Evolutionary conservation across 169 alveolate species (phyloP).

Genomic region (Fabrea salina): DNA sequence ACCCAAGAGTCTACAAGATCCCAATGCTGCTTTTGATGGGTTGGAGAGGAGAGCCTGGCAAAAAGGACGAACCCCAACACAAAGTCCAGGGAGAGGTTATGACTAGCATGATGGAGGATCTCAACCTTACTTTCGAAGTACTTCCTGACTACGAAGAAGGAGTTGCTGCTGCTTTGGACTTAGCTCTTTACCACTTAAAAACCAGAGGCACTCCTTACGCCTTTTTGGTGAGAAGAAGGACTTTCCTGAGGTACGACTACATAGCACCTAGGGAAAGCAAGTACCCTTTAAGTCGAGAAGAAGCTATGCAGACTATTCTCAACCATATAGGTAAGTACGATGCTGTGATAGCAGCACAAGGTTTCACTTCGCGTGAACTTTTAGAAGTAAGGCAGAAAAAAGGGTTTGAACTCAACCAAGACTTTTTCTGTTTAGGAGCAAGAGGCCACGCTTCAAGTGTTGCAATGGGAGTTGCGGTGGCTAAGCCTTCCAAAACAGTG

Average conservation of each 20-base stretch:
- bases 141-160: slow-evolving; percentile 66
- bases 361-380: slow-evolving; percentile 64
- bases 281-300: neutral
- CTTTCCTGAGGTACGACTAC: neutral
- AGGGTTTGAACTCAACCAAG: slow-evolving; percentile 40
- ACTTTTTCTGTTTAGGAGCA: slow-evolving; percentile 67
- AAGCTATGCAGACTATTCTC: neutral
- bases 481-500: slow-evolving; percentile 32
- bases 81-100: slow-evolving; percentile 48
- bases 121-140: slow-evolving; percentile 58
- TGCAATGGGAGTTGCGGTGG: slow-evolving; percentile 52
- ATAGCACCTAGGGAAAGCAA: neutral
- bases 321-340: neutral
- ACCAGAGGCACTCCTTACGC: slow-evolving; percentile 4
- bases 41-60: slow-evolving; percentile 83
- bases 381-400: slow-evolving; percentile 54
- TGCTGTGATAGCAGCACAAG: slow-evolving; percentile 50
- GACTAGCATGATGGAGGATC: slow-evolving; percentile 37
- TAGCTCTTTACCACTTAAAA: neutral
- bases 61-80: slow-evolving; percentile 78
- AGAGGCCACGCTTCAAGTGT: slow-evolving; percentile 73
- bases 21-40: slow-evolving; percentile 69
- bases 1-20: slow-evolving; percentile 67
- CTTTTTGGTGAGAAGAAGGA: neutral
- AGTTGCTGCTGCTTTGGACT: slow-evolving; percentile 54